These are phyloP conservation scores for Candida railenensis DNA, from an alignment of 805 yeast genomes.

Conservation along the genomic window DNA sequence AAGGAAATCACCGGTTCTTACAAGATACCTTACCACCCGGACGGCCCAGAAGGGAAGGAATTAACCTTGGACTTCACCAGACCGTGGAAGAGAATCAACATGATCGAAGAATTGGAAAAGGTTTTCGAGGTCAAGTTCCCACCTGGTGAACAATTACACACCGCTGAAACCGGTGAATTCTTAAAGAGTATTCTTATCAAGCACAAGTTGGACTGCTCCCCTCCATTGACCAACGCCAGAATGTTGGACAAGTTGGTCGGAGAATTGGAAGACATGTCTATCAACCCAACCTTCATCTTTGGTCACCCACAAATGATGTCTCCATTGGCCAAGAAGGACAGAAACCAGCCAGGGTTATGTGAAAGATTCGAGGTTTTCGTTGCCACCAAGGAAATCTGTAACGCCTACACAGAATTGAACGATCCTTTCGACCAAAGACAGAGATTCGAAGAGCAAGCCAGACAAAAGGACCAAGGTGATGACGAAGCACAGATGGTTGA, in stretches of 20 bases:
- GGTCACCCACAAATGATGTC: constrained; percentile 99
- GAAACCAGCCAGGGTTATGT: constrained; percentile 90
- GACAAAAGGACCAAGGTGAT: constrained; percentile 98
- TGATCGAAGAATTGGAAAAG: constrained; percentile 95
- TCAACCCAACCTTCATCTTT: constrained; percentile 95
- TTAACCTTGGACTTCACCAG: constrained; percentile 82
- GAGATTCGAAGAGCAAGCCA: constrained; percentile 98
- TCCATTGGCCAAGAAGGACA: constrained; percentile 94
- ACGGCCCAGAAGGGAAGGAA: constrained; percentile 83
- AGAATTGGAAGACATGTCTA: constrained; percentile 89
- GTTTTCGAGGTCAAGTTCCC: constrained; percentile 87
- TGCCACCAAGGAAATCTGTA: constrained; percentile 97
- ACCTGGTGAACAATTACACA: constrained; percentile 91
- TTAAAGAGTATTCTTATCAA: constrained; percentile 75
- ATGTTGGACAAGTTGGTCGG: constrained; percentile 98
- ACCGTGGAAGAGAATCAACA: constrained; percentile 98
- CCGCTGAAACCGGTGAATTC: constrained; percentile 89
- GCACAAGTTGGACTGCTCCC: constrained; percentile 84
- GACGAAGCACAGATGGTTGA: constrained; percentile 97
- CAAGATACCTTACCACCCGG: constrained; percentile 85
- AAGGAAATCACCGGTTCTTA: constrained; percentile 91
- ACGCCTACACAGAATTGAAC: constrained; percentile 97
- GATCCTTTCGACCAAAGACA: constrained; percentile 98
- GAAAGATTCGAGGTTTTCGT: constrained; percentile 98
- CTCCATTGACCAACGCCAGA: constrained; percentile 95